Base-by-base conservation (phyloP, 2,329 filamentous ascomycete genomes). In the Pestalotiopsis sp. region DNA sequence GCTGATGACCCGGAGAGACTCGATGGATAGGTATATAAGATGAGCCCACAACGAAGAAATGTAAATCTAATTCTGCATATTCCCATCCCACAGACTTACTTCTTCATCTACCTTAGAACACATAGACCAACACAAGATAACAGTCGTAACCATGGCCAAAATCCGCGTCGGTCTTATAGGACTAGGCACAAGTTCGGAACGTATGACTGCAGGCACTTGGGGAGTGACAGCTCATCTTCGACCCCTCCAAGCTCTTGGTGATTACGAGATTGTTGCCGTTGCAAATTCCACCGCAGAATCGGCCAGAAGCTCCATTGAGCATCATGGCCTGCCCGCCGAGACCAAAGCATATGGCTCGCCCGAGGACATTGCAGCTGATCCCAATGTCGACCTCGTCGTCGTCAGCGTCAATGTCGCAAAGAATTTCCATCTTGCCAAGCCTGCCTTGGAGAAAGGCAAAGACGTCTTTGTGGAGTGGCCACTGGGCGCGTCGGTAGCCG, bases 381-480 rank as follows among this genome's bases (percentile, higher is more conserved):
- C 80, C 0, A 78, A 83, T 66, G 78, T 87, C 59, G 84, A 87
- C 67, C 78, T 87, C 3, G 78, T 86, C 9, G 81, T 85, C 63
- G 78, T 82, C 67, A 79, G 77, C 66, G 82, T 84, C 17, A 77
- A 80, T 4, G 82, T 86, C 3, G 79, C 79, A 12, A 75, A 78
- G 23, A 84, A 86, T 68, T 83, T 82, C 68, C 69, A 73, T 9
- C 73, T 83, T 14, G 77, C 82, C 12, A 80, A 79, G 57, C 82
- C 83, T 1, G 80, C 79, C 11, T 71, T 87, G 3, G 74, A 79
- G 62, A 81, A 82, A 3, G 80, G 81, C 23, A 87, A 87, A 73
- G 77, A 83, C 58, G 79, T 84, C 13, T 87, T 83, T 67, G 79
- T 82, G n/a, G 85, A 87, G 71, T 85, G 84, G 84, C 85, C 83